phyloP scores from a whole-genome alignment of 306 rosid species.

The Senna siamea region DNA sequence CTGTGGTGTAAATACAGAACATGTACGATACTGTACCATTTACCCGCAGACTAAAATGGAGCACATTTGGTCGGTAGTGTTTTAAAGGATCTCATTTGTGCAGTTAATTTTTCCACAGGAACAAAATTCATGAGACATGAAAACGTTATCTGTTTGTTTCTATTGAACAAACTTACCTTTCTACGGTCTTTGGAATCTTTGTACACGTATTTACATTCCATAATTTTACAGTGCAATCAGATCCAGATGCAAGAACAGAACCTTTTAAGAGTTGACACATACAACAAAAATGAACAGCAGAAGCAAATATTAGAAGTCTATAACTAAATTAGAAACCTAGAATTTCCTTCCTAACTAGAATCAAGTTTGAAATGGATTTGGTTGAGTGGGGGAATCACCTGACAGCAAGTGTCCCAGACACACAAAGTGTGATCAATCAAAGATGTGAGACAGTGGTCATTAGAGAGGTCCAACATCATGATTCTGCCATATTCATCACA shows the following conservation, averaged over 20 bases:
- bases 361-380: neutral
- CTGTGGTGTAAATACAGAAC: too few species aligned
- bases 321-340: neutral
- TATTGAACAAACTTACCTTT: slow-evolving; percentile 41
- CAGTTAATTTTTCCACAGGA: slow-evolving; percentile 26
- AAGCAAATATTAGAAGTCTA: neutral
- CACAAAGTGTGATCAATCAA: too few species aligned
- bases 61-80: slow-evolving; percentile 69
- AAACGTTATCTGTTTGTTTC: neutral
- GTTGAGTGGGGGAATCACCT: slow-evolving; percentile 50
- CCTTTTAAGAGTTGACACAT: slow-evolving; percentile 74
- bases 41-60: too few species aligned
- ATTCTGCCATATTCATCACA: slow-evolving; percentile 91
- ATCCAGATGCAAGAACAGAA: slow-evolving; percentile 85
- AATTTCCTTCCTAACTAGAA: neutral
- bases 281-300: slow-evolving; percentile 15
- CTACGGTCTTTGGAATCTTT: slow-evolving; percentile 56
- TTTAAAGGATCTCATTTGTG: slow-evolving; percentile 66
- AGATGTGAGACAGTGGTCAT: slow-evolving; percentile 78
- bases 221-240: slow-evolving; percentile 1
- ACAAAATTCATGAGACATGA: slow-evolving; percentile 18
- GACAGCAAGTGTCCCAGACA: too few species aligned
- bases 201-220: too few species aligned
- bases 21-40: too few species aligned
- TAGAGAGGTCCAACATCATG: slow-evolving; percentile 97